Percentiles rank a stretch among this genome's conserved stretches.
These are phyloP conservation scores for Aphanomyces astaci DNA, from an alignment of 352 stramenopile genomes.

Conservation along the genomic window DNA sequence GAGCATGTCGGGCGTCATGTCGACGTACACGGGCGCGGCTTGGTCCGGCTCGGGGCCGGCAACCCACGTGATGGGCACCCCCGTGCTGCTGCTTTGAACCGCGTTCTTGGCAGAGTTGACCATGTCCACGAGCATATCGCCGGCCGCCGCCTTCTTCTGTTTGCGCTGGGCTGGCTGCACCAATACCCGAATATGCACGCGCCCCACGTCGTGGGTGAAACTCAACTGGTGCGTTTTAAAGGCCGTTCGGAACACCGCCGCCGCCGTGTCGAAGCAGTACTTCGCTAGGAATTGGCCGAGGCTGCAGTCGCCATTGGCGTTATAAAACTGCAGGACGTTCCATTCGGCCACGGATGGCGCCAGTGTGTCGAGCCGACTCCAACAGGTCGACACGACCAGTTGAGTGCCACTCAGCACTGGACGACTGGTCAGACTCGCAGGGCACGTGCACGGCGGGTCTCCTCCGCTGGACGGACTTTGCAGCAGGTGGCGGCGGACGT, in stretches of 20 bases:
- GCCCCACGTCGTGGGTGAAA: conserved; percentile 73
- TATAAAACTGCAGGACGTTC: conserved; percentile 87
- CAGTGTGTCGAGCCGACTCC: conserved; percentile 67
- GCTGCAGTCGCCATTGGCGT: conserved; percentile 64
- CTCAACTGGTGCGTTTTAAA: conserved; percentile 74
- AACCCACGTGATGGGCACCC: conserved; percentile 7
- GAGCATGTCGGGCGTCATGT: conserved; percentile 56
- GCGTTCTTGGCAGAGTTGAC: conserved; percentile 19
- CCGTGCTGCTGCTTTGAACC: not conserved
- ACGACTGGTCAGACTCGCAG: conserved; percentile 43
- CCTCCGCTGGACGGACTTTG: not conserved
- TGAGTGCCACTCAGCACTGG: conserved; percentile 14
- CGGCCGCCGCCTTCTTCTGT: conserved; percentile 25
- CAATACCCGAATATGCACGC: conserved; percentile 63
- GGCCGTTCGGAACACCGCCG: conserved; percentile 65
- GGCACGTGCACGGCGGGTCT: conserved; percentile 64
- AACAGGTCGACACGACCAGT: conserved; percentile 79
- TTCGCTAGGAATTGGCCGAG: conserved; percentile 72
- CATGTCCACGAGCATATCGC: conserved; percentile 17
- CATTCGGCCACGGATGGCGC: conserved; percentile 76
- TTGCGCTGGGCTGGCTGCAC: conserved; percentile 56
- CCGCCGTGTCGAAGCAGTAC: conserved; percentile 66
- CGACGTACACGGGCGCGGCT: conserved; percentile 31
- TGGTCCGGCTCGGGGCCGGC: not conserved
- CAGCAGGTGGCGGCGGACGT: not conserved